These are phyloP conservation scores for Fonsecaea pugnacius DNA, from an alignment of 2,329 filamentous ascomycete genomes.

Conservation along the genomic window DNA sequence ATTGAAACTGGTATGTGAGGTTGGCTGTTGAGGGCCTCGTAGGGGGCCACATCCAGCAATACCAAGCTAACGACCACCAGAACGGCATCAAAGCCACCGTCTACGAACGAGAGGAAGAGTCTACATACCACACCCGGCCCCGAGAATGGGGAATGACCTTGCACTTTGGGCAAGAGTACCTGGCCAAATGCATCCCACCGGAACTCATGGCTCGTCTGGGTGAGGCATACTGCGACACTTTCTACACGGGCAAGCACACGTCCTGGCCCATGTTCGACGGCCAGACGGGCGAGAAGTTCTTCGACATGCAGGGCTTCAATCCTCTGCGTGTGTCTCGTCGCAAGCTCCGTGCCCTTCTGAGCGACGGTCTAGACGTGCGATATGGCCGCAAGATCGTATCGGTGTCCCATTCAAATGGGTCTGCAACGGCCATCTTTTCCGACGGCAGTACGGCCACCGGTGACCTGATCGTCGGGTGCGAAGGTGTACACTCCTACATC, in stretches of 20 bases:
- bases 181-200: conserved; percentile 21
- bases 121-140: conserved; percentile 19
- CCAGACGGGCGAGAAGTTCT: conserved; percentile 25
- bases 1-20: conserved; percentile 22
- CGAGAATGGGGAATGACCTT: conserved; percentile 30
- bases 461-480: conserved; percentile 29
- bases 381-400: conserved; percentile 17
- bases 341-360: conserved; percentile 19
- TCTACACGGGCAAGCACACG: conserved; percentile 8
- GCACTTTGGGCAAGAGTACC: conserved; percentile 16
- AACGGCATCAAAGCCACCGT: conserved; percentile 19
- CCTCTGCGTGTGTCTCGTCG: conserved; percentile 18
- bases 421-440: conserved; percentile 17
- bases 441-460: conserved; percentile 27
- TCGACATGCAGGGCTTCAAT: conserved; percentile 17
- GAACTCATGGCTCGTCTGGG: conserved; percentile 17
- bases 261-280: conserved; percentile 23
- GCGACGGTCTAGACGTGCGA: conserved; percentile 22
- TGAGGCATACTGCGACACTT: conserved; percentile 20
- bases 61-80: conserved; percentile 4
- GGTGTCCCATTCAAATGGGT: conserved; percentile 8
- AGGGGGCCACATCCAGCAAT: too few relatives aligned
- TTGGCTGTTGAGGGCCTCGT: neutral
- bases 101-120: conserved; percentile 21
- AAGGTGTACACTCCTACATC: conserved; percentile 26